Conservation (phyloP, 2,329 filamentous ascomycete genomes). For the Sclerotinia trifoliorum region DNA sequence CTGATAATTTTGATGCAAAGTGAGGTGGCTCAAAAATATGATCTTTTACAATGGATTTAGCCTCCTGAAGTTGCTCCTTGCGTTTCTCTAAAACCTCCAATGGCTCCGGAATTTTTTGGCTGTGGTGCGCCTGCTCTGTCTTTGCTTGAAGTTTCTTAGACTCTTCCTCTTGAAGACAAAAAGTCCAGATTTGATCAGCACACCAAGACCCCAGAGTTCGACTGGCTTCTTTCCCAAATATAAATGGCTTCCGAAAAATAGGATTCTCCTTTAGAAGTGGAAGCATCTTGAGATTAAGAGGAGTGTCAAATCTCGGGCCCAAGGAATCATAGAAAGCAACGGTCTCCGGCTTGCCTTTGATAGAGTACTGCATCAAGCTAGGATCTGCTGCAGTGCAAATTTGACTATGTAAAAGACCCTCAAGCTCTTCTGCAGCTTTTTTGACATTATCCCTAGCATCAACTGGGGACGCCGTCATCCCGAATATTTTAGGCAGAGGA, state of each 20-base stretch:
- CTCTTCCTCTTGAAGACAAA: conserved; percentile 64
- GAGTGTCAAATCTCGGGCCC: conserved; percentile 56
- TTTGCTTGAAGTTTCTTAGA: conserved; percentile 59
- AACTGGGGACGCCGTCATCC: conserved; percentile 95
- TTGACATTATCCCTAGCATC: conserved; percentile 75
- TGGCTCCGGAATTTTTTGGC: conserved; percentile 32
- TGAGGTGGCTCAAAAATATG: conserved; percentile 48
- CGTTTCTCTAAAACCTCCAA: conserved; percentile 51
- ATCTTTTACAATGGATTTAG: conserved; percentile 53
- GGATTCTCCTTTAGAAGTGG: conserved; percentile 48
- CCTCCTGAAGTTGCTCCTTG: conserved; percentile 57
- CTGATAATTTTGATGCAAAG: conserved; percentile 25
- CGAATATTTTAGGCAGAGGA: conserved; percentile 74
- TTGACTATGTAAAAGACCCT: conserved; percentile 72
- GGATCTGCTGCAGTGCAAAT: conserved; percentile 75
- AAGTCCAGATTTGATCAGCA: conserved; percentile 76
- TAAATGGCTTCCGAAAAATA: conserved; percentile 43
- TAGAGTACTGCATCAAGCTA: conserved; percentile 55
- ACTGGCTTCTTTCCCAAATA: conserved; percentile 57
- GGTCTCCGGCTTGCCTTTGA: conserved; percentile 60
- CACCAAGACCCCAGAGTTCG: conserved; percentile 78
- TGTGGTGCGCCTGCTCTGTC: conserved; percentile 46
- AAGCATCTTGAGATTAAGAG: conserved; percentile 59
- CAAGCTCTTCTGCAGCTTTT: conserved; percentile 69
- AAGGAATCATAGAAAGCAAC: conserved; percentile 54